phyloP scores from a whole-genome alignment of 441 rosid genomes.

The Rhodomyrtus psidioides region DNA sequence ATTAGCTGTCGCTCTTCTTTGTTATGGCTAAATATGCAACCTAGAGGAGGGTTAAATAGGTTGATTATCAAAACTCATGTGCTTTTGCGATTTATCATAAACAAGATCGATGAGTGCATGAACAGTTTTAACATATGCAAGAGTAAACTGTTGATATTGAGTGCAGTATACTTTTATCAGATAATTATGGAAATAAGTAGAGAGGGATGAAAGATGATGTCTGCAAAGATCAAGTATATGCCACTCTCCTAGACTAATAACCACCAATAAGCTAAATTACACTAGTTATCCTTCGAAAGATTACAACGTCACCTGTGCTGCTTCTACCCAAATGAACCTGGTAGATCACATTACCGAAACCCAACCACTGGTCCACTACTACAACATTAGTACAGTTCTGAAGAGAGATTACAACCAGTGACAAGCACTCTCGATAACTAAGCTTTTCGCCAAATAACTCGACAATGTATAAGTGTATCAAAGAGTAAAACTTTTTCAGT shows the following conservation, averaged over 20 bases:
- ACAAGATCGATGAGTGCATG: background rate
- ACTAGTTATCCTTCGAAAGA: too few species aligned
- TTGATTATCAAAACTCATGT: background rate
- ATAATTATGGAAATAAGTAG: background rate
- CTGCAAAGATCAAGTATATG: rapidly evolving
- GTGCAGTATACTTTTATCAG: background rate
- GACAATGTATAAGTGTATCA: background rate
- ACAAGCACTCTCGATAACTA: background rate
- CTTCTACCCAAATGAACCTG: background rate
- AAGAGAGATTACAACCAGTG: background rate
- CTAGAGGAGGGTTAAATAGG: background rate
- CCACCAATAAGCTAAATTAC: background rate
- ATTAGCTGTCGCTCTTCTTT: background rate
- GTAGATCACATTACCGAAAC: background rate
- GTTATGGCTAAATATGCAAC: background rate
- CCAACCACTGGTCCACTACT: background rate
- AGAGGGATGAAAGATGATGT: background rate
- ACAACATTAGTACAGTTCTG: background rate
- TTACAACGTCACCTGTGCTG: rapidly evolving
- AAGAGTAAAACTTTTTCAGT: background rate
- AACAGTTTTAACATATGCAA: background rate
- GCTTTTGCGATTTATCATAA: background rate
- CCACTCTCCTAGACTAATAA: background rate
- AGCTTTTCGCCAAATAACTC: background rate
- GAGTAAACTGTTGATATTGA: background rate